A percentile compares a stretch with the other conserved stretches of the same genome.
Evolutionary conservation across 768 basidiomycete species (phyloP).

Genomic region (Mycena leptocephala): DNA sequence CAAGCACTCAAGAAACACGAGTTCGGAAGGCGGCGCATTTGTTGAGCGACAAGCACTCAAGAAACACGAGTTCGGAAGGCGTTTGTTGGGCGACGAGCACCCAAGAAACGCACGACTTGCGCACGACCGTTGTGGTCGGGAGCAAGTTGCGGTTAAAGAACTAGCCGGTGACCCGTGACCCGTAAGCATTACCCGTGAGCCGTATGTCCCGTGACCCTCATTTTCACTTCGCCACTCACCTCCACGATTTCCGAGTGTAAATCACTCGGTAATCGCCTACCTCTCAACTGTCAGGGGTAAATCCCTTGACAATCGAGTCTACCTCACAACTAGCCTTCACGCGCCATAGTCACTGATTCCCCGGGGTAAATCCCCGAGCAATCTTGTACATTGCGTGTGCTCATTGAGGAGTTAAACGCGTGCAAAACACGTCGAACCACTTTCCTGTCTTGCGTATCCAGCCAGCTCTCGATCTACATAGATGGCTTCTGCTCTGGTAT

Average conservation of each 20-base stretch:
- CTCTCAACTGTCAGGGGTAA: not conserved
- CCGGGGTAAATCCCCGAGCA: constrained; percentile 1
- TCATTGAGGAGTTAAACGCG: too few relatives aligned
- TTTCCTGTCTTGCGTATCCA: too few relatives aligned
- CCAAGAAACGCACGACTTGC: constrained; percentile 19
- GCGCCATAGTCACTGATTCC: not conserved
- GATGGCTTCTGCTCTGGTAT: not conserved
- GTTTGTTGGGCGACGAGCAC: constrained; percentile 6
- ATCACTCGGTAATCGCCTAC: not conserved
- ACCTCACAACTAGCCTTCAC: not conserved
- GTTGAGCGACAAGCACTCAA: not conserved
- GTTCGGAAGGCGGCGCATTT: too few relatives aligned
- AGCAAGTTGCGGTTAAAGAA: not conserved
- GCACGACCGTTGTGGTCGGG: not conserved
- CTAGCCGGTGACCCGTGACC: not conserved
- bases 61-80: not conserved
- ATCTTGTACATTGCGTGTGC: not conserved
- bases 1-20: too few relatives aligned
- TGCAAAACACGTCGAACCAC: too few relatives aligned
- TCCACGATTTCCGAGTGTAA: not conserved
- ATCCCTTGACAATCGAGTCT: not conserved
- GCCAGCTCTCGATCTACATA: not conserved
- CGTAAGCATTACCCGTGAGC: too few relatives aligned
- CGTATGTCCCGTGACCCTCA: not conserved
- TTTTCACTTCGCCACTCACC: not conserved